Conservation (phyloP, 208 protist species). For the Trypanosoma platydactyli region DNA sequence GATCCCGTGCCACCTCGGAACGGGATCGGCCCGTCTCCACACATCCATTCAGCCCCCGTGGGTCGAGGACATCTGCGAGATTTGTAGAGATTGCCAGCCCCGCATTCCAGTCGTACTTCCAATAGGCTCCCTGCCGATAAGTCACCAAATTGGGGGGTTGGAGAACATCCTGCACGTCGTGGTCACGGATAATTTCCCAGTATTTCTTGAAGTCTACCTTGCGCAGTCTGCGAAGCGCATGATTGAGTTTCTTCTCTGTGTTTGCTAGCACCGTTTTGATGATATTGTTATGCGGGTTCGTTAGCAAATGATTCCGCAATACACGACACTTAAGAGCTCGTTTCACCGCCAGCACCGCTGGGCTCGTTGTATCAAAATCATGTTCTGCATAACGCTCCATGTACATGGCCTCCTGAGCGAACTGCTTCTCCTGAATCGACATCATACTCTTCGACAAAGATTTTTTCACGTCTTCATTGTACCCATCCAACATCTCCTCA, state of each 20-base stretch:
- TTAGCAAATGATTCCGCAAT: conserved; percentile 88
- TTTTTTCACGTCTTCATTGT: conserved; percentile 75
- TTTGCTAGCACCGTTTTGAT: conserved; percentile 79
- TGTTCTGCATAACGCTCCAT: conserved; percentile 92
- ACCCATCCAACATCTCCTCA: conserved; percentile 89
- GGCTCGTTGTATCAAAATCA: conserved; percentile 89
- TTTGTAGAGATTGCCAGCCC: conserved; percentile 87
- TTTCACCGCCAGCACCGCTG: conserved; percentile 84
- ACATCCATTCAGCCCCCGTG: conserved; percentile 86
- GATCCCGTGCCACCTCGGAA: conserved; percentile 86
- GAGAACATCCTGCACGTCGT: conserved; percentile 89
- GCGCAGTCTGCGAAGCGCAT: conserved; percentile 77
- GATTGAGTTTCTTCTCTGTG: conserved; percentile 77
- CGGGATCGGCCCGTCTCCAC: conserved; percentile 91
- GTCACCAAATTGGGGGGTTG: conserved; percentile 87
- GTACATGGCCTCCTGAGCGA: conserved; percentile 89
- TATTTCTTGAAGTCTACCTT: conserved; percentile 91
- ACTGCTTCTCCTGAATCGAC: conserved; percentile 86
- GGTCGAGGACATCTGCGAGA: conserved; percentile 82
- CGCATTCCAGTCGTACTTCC: conserved; percentile 90
- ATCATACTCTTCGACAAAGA: conserved; percentile 83
- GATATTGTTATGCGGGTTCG: conserved; percentile 92
- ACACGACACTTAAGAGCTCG: conserved; percentile 81
- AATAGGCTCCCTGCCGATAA: conserved; percentile 86
- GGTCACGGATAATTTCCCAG: conserved; percentile 92